A percentile compares a stretch with the other conserved stretches of the same genome.
Evolutionary conservation across 2,329 filamentous ascomycete genomes (phyloP).

Genomic region (Xylaria sp.): DNA sequence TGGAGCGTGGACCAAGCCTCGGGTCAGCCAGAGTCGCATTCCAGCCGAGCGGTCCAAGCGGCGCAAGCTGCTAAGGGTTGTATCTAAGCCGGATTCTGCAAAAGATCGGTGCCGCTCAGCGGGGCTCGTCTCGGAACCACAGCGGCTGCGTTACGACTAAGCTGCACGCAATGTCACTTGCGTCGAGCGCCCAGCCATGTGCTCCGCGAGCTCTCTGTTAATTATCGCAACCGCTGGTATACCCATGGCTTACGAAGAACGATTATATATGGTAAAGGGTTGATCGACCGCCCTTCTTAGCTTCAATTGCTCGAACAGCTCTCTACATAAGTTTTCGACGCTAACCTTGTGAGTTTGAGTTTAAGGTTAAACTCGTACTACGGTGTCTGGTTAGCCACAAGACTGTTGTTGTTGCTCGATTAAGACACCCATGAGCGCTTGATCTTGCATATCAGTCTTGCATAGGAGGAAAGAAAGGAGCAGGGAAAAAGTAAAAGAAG

Average conservation of each 20-base stretch:
- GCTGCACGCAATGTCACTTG: conserved; percentile 26
- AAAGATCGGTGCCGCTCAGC: conserved; percentile 22
- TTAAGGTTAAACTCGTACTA: background rate
- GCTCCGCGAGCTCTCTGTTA: background rate
- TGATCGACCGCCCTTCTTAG: too few relatives aligned
- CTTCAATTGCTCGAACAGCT: too few relatives aligned
- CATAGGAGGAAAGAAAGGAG: background rate
- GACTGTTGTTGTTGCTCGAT: background rate
- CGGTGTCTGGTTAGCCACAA: background rate
- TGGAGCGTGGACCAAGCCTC: background rate
- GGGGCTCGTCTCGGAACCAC: conserved; percentile 22
- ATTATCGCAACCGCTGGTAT: conserved; percentile 11
- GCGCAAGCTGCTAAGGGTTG: conserved; percentile 18
- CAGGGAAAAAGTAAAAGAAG: background rate
- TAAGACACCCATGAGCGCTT: background rate
- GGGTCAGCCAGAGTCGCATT: conserved; percentile 12
- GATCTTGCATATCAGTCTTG: background rate
- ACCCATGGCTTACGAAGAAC: background rate
- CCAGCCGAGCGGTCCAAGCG: conserved; percentile 11
- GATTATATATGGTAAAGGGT: conserved; percentile 5
- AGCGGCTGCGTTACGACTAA: conserved; percentile 17
- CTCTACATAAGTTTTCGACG: background rate
- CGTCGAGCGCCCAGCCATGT: conserved; percentile 23
- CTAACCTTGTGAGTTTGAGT: background rate
- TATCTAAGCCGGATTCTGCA: conserved; percentile 24